These are phyloP conservation scores for Chlorophyllum brunneum DNA, from an alignment of 768 basidiomycete species.

Conservation along the genomic window DNA sequence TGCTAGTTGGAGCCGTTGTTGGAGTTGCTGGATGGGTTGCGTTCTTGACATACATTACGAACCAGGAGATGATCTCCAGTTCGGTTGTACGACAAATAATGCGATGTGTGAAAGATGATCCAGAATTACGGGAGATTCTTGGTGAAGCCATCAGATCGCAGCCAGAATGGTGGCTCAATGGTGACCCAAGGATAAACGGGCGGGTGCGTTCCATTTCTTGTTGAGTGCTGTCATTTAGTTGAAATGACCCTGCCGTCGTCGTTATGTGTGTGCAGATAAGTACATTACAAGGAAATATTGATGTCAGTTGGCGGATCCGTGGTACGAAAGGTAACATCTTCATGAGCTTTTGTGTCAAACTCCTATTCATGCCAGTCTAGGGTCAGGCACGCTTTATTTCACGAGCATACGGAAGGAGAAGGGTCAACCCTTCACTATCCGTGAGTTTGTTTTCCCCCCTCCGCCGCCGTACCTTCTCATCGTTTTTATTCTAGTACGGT, in stretches of 20 bases:
- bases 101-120: conserved; percentile 51
- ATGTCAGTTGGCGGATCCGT: conserved; percentile 71
- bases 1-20: conserved; percentile 43
- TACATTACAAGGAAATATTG: conserved; percentile 71
- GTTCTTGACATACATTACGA: conserved; percentile 68
- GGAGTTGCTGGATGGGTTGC: conserved; percentile 63
- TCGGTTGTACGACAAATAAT: conserved; percentile 70
- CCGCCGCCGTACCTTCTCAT: neutral
- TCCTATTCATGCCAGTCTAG: conserved; percentile 27
- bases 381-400: conserved; percentile 75
- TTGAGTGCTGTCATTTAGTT: neutral
- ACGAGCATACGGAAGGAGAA: conserved; percentile 79
- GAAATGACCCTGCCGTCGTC: no score
- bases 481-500: conserved; percentile 44
- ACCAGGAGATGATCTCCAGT: conserved; percentile 74
- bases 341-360: neutral
- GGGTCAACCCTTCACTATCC: conserved; percentile 61
- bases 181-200: conserved; percentile 68
- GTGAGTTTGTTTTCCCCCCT: conserved; percentile 40
- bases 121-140: conserved; percentile 45
- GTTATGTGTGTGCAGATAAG: conserved; percentile 47
- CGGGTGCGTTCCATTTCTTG: conserved; percentile 42
- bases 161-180: conserved; percentile 73
- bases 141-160: conserved; percentile 66
- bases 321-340: conserved; percentile 56